A percentile compares a stretch with the other conserved stretches of the same genome.
phyloP scores from a whole-genome alignment of 2,329 filamentous ascomycete species.

The Talaromyces albobiverticillius region DNA sequence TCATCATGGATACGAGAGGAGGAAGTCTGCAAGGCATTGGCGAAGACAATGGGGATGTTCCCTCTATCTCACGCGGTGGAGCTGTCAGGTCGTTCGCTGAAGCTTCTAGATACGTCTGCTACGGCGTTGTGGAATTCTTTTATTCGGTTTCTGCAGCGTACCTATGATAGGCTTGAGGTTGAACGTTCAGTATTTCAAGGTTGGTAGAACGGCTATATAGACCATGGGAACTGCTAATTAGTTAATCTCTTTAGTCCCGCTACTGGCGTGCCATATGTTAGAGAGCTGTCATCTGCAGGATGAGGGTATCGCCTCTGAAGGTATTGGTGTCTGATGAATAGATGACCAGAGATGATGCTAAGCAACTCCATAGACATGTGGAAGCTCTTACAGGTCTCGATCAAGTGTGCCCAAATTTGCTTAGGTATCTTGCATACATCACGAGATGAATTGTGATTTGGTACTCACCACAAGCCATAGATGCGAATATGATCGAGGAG shows the following conservation, averaged over 20 bases:
- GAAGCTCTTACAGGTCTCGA: slow-evolving; percentile 2
- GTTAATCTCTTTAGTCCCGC: slow-evolving; percentile 33
- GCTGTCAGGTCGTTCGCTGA: slow-evolving; percentile 12
- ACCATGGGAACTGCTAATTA: neutral
- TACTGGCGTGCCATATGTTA: slow-evolving; percentile 67
- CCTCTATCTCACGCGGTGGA: slow-evolving; percentile 12
- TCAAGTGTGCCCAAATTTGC: slow-evolving; percentile 13
- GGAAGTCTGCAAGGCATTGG: slow-evolving; percentile 15
- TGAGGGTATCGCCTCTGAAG: too few relatives aligned
- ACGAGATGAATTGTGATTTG: slow-evolving; percentile 33
- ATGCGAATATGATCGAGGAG: slow-evolving; percentile 61
- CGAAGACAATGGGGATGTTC: slow-evolving; percentile 18
- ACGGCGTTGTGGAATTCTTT: slow-evolving; percentile 40
- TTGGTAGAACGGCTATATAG: slow-evolving; percentile 2
- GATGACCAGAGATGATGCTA: too few relatives aligned
- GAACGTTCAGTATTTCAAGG: slow-evolving; percentile 20
- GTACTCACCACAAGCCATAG: slow-evolving; percentile 55
- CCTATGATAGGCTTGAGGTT: slow-evolving; percentile 13
- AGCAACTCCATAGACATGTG: neutral
- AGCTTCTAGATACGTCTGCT: slow-evolving; percentile 30
- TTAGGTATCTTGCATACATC: slow-evolving; percentile 2
- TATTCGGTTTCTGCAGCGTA: slow-evolving; percentile 19
- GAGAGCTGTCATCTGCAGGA: slow-evolving; percentile 50
- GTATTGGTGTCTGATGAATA: too few relatives aligned
- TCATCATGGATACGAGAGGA: neutral